Conservation (phyloP, 768 basidiomycete species). For the Sporobolomyces pararoseus region DNA sequence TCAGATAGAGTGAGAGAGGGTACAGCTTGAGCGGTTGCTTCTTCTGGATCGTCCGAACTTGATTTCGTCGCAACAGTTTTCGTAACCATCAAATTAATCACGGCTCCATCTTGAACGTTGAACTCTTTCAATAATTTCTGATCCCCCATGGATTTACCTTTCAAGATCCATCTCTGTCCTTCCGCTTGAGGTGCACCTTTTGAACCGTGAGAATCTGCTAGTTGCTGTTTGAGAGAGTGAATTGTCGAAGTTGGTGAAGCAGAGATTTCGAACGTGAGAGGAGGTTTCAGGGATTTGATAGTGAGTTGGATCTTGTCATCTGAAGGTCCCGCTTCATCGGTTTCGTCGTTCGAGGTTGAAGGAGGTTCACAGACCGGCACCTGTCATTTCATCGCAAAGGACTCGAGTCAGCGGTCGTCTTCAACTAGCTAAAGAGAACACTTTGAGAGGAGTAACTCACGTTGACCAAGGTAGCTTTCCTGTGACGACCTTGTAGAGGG, state of each 20-base stretch:
- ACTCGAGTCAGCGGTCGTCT: not conserved
- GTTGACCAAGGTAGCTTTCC: slow-evolving; percentile 47
- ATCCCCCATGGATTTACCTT: slow-evolving; percentile 90
- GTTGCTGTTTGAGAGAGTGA: slow-evolving; percentile 68
- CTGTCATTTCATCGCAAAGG: slow-evolving; percentile 22
- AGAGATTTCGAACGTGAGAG: slow-evolving; percentile 66
- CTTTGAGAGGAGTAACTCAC: no score
- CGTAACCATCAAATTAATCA: slow-evolving; percentile 79
- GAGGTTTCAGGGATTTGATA: slow-evolving; percentile 88
- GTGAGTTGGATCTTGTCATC: slow-evolving; percentile 62
- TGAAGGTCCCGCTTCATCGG: not conserved
- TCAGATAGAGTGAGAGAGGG: slow-evolving; percentile 41
- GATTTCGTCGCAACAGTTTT: slow-evolving; percentile 53
- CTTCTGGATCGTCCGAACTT: slow-evolving; percentile 2
- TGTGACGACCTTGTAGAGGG: slow-evolving; percentile 47
- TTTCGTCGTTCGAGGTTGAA: not conserved
- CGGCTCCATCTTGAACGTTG: slow-evolving; percentile 71
- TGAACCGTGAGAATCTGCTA: slow-evolving; percentile 58
- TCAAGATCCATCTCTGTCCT: slow-evolving; percentile 78
- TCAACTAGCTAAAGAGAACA: no score
- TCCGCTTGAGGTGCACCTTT: slow-evolving; percentile 60
- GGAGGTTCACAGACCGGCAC: slow-evolving; percentile 47
- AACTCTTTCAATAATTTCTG: slow-evolving; percentile 87
- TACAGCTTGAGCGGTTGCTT: slow-evolving; percentile 18
- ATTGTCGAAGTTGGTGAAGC: slow-evolving; percentile 75